phyloP scores from a whole-genome alignment of 106 monocot genomes.

The Gastrodia elata region DNA sequence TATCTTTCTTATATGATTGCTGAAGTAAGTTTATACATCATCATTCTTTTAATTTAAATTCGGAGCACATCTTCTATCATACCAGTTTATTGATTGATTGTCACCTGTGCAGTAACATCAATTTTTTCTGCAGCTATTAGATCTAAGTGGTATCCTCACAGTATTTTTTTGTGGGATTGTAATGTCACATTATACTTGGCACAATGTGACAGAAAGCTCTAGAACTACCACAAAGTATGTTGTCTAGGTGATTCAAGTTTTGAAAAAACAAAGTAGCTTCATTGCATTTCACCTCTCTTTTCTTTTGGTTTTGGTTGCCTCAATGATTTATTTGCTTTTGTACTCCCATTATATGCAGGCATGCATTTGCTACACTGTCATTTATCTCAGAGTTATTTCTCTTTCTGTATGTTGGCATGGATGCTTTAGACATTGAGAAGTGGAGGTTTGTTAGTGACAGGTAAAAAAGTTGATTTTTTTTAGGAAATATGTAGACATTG shows the following conservation, averaged over 20 bases:
- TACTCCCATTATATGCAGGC: conserved; percentile 15
- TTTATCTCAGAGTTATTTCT: conserved; percentile 35
- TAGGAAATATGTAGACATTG: not conserved
- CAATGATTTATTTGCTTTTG: not conserved
- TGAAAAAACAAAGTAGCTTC: not conserved
- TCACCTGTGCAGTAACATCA: not conserved
- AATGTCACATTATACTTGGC: conserved; percentile 49
- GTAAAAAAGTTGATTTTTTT: conserved; percentile 2
- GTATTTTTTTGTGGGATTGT: conserved; percentile 43
- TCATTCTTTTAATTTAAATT: not conserved
- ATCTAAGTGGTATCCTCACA: conserved; percentile 36
- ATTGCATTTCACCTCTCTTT: not conserved
- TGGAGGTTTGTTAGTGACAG: conserved; percentile 29
- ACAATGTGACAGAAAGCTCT: conserved; percentile 42
- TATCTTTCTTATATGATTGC: conserved; percentile 67
- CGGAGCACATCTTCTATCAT: not conserved
- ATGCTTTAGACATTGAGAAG: conserved; percentile 43
- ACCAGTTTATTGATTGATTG: not conserved
- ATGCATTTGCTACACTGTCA: conserved; percentile 36
- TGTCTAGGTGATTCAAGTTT: not conserved
- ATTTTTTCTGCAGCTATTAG: conserved; percentile 21
- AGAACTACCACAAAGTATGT: conserved; percentile 35
- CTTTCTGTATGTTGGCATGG: conserved; percentile 44
- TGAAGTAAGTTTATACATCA: conserved; percentile 50
- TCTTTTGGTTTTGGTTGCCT: not conserved